Evolutionary conservation across 805 yeast genomes (phyloP), one percentile per base, ranked within the genome.

Genomic region (Teunomyces atbi): DNA sequence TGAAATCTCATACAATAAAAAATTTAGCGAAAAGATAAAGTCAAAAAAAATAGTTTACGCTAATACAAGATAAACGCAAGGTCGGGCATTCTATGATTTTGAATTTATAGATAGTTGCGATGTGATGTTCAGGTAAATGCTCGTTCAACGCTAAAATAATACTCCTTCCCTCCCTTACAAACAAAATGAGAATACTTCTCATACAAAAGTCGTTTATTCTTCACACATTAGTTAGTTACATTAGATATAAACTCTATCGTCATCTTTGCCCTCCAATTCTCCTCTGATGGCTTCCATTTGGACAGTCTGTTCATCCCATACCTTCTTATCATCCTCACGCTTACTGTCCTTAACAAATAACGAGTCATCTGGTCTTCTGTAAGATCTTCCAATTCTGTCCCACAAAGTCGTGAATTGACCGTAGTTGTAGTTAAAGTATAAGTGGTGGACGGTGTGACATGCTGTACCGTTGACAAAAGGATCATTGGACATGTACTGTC

Each of bases 351-450:
- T 64, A 20, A 51, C 62, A 65, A 91, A 92, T 56, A 92, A 74
- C 56, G 88, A 86, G 59, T 77, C 81, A 62, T 94, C 98, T 4
- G 99, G 99, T 58, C 82, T 80, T 70, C 98, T 86, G 71, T 94
- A 91, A 21, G 96, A 82, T 40, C 90, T 86, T 44, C 98, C 98
- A 47, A 94, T 71, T 71, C 99, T 84, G 67, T 94, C 99, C 99
- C 99, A 94, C 54, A 94, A 74, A 13, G 99, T 94, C 40, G 98
- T 91, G 74, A 92, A 94, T 72, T 94, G 99, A 33, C 99, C 99
- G 64, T 91, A 94, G 76, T 94, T 94, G 73, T 94, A 94, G 77
- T 92, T 92, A 82, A 94, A 94, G 72, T 94, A 94, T 57, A 94
- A 72, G 65, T 94, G 99, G 69, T 94, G 99, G 41, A 92, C 83